phyloP scores from a whole-genome alignment of 192 early-diverging fungal genomes.

The Geosiphon pyriformis region DNA sequence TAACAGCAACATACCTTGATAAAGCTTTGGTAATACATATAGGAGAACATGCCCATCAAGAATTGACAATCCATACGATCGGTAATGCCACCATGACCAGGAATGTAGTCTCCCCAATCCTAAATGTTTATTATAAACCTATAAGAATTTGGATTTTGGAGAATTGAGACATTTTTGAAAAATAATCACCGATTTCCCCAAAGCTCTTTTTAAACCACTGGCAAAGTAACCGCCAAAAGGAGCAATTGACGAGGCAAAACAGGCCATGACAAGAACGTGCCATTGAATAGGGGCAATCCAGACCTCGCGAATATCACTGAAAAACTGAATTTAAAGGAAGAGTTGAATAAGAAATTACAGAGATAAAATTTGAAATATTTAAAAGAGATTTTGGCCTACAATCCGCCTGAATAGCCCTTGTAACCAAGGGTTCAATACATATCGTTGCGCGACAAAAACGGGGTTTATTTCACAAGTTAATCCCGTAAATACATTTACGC shows the following conservation, averaged over 20 bases:
- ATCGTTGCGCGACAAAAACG: conserved; percentile 44
- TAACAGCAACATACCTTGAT: conserved; percentile 60
- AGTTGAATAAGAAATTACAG: background rate
- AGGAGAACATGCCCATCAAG: conserved; percentile 90
- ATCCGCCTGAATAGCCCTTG: conserved; percentile 31
- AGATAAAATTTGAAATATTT: background rate
- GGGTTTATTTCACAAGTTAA: conserved; percentile 53
- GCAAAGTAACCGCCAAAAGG: conserved; percentile 99
- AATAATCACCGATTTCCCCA: conserved; percentile 64
- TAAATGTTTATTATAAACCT: too few relatives aligned
- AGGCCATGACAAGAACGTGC: conserved; percentile 81
- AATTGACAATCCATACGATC: conserved; percentile 99
- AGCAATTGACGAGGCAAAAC: conserved; percentile 91
- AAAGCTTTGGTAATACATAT: conserved; percentile 86
- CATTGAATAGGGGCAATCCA: conserved; percentile 79
- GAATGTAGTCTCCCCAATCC: conserved; percentile 95
- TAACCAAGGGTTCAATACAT: conserved; percentile 42
- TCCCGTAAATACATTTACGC: conserved; percentile 42
- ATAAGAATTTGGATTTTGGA: background rate
- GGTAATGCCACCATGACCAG: conserved; percentile 94
- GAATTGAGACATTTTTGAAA: background rate
- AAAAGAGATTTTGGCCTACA: conserved; percentile 26
- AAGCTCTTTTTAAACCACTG: conserved; percentile 91
- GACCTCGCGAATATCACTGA: conserved; percentile 46
- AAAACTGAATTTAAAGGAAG: background rate